These are phyloP conservation scores for Jamesozyma piceae DNA, from an alignment of 805 yeast species.

Conservation along the genomic window DNA sequence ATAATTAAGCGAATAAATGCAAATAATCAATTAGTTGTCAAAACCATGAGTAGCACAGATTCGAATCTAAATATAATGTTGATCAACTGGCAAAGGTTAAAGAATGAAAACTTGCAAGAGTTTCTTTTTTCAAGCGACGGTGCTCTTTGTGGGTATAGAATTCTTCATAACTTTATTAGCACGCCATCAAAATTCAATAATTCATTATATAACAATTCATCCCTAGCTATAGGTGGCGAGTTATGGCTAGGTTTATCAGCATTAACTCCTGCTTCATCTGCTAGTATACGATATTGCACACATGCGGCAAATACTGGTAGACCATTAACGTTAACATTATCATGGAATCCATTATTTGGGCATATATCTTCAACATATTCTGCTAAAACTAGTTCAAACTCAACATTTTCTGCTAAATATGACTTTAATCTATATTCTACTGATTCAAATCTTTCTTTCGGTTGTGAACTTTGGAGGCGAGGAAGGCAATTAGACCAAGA, in stretches of 20 bases:
- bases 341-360: constrained; percentile 84
- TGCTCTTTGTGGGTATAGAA: constrained; percentile 69
- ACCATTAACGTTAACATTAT: constrained; percentile 79
- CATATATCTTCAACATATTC: constrained; percentile 82
- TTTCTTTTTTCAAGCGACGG: constrained; percentile 77
- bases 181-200: constrained; percentile 33
- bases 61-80: constrained; percentile 48
- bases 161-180: constrained; percentile 53
- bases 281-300: constrained; percentile 77
- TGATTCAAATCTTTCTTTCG: constrained; percentile 75
- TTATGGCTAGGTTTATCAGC: constrained; percentile 77
- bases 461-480: constrained; percentile 66
- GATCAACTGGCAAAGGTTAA: constrained; percentile 59
- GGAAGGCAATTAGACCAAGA: neutral
- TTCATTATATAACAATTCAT: constrained; percentile 49
- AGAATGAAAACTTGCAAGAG: constrained; percentile 58
- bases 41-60: constrained; percentile 63
- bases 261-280: constrained; percentile 82
- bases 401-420: constrained; percentile 74
- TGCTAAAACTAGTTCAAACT: constrained; percentile 62
- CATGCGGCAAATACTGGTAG: constrained; percentile 79
- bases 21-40: constrained; percentile 55
- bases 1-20: constrained; percentile 51
- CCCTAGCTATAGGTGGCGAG: constrained; percentile 72
- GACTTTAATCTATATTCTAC: constrained; percentile 89